phyloP scores from a whole-genome alignment of 2,329 filamentous ascomycete species.

The Fusarium sambucinum region DNA sequence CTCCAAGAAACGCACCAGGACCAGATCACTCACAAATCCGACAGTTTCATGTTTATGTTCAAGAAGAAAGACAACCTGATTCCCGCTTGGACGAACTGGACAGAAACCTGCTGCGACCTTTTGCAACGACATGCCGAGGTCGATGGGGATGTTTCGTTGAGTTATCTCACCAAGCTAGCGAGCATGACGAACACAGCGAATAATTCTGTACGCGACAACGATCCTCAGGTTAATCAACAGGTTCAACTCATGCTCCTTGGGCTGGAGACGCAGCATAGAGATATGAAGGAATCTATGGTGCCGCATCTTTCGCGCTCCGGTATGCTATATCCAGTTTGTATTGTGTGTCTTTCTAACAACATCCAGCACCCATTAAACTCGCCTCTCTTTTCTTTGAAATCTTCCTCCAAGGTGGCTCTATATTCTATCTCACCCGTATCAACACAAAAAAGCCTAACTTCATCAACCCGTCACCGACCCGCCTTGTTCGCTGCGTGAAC shows the following conservation, averaged over 20 bases:
- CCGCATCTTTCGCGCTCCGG: conserved; percentile 47
- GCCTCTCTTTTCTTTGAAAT: conserved; percentile 54
- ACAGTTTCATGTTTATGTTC: conserved; percentile 58
- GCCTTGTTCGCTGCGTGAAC: conserved; percentile 43
- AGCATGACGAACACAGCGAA: conserved; percentile 57
- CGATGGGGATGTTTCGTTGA: conserved; percentile 58
- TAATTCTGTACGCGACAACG: conserved; percentile 48
- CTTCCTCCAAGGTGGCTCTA: conserved; percentile 55
- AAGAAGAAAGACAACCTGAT: conserved; percentile 49
- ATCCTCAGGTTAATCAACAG: conserved; percentile 55
- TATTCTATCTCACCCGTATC: conserved; percentile 48
- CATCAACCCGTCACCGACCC: conserved; percentile 32
- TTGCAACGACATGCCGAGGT: conserved; percentile 55
- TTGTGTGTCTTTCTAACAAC: conserved; percentile 32
- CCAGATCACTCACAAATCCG: conserved; percentile 24
- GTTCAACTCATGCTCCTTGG: conserved; percentile 60
- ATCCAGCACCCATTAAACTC: conserved; percentile 49
- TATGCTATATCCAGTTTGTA: conserved; percentile 8
- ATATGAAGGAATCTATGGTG: conserved; percentile 55
- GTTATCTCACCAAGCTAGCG: conserved; percentile 58
- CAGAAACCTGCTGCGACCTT: conserved; percentile 58
- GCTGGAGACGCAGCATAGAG: conserved; percentile 60
- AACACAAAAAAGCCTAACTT: conserved; percentile 15
- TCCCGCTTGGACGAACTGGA: conserved; percentile 57
- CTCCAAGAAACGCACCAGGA: background rate